Base-by-base conservation (phyloP, 2,329 filamentous ascomycete genomes). In the Sclerotinia borealis region DNA sequence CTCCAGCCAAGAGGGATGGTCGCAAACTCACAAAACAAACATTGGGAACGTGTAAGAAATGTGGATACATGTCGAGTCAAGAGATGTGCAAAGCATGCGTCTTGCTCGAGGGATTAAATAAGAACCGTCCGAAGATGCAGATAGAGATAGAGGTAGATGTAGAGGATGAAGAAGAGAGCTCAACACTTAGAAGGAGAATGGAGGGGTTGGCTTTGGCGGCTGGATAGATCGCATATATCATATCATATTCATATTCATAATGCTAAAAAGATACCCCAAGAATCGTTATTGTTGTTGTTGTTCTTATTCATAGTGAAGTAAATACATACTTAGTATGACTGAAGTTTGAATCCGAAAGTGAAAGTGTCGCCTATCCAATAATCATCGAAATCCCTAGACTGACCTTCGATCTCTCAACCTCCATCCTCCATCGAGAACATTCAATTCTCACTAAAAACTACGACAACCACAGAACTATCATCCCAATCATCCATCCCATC, bases 31-130 rank as follows among this genome's bases (percentile, higher is more conserved):
- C 82, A n/a, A 83, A 85, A 71, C 91, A 93, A 75, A 87, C 87
- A 17, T 83, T 97, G 69, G 91, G 93, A 1, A 88, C 87, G 67
- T 99, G 95, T 73, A 85, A 88, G 72, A 88, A 85, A 59, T 99
- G 95, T 71, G 95, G 95, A 17, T 99, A 98, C 75, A 90, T 99
- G 76, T 96, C 95, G 2, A 97, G 93, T 71, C 95, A 99, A 76
- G 84, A 85, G 36, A 85, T 97, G 45, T 99, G 95, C 77, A 96
- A 99, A 77, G 95, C 95, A 0, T 99, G 95, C 75, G 89, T 87
- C 66, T 79, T 99, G 50, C 83, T 99, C 3, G 93, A 98, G 70
- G 91, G 90, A 0, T 76, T 99, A 54, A 99, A 99, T 74, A 97
- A 95, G 77, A 88, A 87, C 68, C 79, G 85, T 65, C 81, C 81